These are phyloP conservation scores for Candida sojae DNA, from an alignment of 1,139 yeast genomes.

Conservation along the genomic window DNA sequence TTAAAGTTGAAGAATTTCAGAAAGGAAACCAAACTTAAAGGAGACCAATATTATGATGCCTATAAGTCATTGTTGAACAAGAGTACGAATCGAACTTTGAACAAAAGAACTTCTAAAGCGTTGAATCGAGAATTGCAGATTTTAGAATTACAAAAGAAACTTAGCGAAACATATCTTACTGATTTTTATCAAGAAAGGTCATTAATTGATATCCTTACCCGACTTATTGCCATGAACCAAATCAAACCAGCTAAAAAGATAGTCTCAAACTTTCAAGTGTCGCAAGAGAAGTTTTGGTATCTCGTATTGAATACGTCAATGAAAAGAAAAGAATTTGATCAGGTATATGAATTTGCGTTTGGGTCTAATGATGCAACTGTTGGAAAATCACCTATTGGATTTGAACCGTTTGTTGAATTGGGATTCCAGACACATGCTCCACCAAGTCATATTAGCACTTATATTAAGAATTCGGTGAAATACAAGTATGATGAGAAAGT, in stretches of 20 bases:
- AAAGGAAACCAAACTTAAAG: constrained; percentile 6
- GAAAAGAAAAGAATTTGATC: constrained; percentile 59
- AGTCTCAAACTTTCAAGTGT: constrained; percentile 61
- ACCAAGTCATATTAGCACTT: constrained; percentile 33
- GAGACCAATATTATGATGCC: constrained; percentile 24
- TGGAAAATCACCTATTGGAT: constrained; percentile 75
- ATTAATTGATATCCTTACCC: constrained; percentile 53
- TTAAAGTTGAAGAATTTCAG: constrained; percentile 21
- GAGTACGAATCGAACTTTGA: constrained; percentile 20
- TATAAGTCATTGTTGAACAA: constrained; percentile 28
- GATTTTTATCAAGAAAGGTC: constrained; percentile 51
- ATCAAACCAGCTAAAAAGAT: constrained; percentile 56
- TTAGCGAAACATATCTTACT: constrained; percentile 55
- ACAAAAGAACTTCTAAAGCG: constrained; percentile 23
- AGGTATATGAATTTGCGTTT: constrained; percentile 49
- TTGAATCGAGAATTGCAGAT: constrained; percentile 55
- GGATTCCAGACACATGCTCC: constrained; percentile 54
- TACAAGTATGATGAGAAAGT: constrained; percentile 43
- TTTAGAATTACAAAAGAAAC: constrained; percentile 50
- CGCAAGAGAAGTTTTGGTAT: constrained; percentile 66
- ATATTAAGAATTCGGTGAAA: constrained; percentile 34
- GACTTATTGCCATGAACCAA: constrained; percentile 60
- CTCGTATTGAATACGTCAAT: constrained; percentile 58
- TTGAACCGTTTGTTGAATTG: constrained; percentile 60
- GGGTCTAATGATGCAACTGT: constrained; percentile 23